Base-by-base conservation (phyloP, 2,329 filamentous ascomycete species). In the Gliomastix tumulicola region DNA sequence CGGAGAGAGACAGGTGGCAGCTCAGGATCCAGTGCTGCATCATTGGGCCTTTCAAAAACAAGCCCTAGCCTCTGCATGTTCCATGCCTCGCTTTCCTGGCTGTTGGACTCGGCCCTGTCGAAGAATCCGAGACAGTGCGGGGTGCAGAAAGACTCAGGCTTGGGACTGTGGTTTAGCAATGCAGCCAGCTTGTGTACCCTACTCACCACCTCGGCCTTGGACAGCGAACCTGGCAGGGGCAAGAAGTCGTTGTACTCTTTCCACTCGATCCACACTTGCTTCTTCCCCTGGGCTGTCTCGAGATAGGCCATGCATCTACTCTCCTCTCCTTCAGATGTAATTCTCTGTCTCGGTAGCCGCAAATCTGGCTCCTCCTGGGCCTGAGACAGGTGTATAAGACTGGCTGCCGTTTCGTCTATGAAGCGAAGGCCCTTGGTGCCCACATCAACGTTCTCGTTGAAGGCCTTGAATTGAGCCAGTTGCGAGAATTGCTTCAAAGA, bases 71-170 rank as follows among this genome's bases (percentile, higher is more conserved):
- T 59, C 57, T 5, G 68, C n/a, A n/a, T n/a, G n/a, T n/a, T n/a
- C n/a, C n/a, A n/a, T n/a, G n/a, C 59, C 7, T 68, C 61, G 4
- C 66, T 62, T 7, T 49, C 50, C 7, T 50, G 41, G 6, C 50
- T 38, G 15, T 44, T 40, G 4, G 55, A 50, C n/a, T 61, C 54
- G 8, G 54, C 57, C 44, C 68, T 66, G 47, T 70, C 60, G 31
- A 71, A 70, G 48, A 67, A 73, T 6, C 69, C 71, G 0, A 73
- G 50, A 38, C 71, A 74, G 30, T 68, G 63, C 4, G 68, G 69
- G 4, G 68, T 66, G 12, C 67, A 53, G 41, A 74, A 74, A 1
- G 65, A 63, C 33, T 66, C 59, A 2, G 68, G 68, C 33, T 71
- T 71, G 3, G 66, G 63, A 6, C 50, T 57, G 42, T 69, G 63